Evolutionary conservation across 1,139 yeast genomes (phyloP).

Genomic region (Meyerozyma guilliermondii): DNA sequence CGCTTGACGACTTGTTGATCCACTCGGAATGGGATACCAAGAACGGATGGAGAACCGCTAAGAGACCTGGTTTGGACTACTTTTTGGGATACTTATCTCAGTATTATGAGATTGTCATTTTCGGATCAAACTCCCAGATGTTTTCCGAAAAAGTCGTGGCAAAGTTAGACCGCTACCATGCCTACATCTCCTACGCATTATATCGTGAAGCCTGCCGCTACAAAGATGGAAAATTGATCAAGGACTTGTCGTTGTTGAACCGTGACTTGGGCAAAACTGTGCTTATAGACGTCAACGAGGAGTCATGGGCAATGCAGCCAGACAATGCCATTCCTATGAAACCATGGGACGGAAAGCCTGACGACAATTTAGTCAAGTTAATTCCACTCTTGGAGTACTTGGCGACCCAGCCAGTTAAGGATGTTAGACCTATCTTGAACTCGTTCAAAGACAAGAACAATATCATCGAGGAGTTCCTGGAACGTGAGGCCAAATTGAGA

Average conservation of each 20-base stretch:
- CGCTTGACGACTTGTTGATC: constrained; percentile 83
- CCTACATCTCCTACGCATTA: constrained; percentile 79
- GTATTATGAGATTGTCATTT: constrained; percentile 91
- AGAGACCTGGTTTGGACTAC: constrained; percentile 97
- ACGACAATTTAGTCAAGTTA: constrained; percentile 69
- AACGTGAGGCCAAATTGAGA: constrained; percentile 74
- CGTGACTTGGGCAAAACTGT: constrained; percentile 83
- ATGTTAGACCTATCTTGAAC: constrained; percentile 81
- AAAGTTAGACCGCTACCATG: constrained; percentile 90
- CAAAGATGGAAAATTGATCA: constrained; percentile 80
- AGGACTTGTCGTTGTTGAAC: constrained; percentile 83
- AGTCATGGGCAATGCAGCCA: constrained; percentile 76
- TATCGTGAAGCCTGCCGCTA: constrained; percentile 90
- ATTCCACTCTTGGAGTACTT: constrained; percentile 93
- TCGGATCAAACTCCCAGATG: constrained; percentile 80
- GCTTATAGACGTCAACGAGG: constrained; percentile 72
- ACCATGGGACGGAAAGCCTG: constrained; percentile 84
- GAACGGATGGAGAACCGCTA: constrained; percentile 97
- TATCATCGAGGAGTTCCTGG: constrained; percentile 67
- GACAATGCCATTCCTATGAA: constrained; percentile 82
- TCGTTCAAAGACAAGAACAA: constrained; percentile 62
- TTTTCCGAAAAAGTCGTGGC: constrained; percentile 80
- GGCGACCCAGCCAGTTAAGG: constrained; percentile 86
- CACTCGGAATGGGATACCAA: constrained; percentile 92
- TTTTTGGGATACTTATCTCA: constrained; percentile 91